phyloP scores from a whole-genome alignment of 768 basidiomycete genomes.

The Suillus hirtellus region DNA sequence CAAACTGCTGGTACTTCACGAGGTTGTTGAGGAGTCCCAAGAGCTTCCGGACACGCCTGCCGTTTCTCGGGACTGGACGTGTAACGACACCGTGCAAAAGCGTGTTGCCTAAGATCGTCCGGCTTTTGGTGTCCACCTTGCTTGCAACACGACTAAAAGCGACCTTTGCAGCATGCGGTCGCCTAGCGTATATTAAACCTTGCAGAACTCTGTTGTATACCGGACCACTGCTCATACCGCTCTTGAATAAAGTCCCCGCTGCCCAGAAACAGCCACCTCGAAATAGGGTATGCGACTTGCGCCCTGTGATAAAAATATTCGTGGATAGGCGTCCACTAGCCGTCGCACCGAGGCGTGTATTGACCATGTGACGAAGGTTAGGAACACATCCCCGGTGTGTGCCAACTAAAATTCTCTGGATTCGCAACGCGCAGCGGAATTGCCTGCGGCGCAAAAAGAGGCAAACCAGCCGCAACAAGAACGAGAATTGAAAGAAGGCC shows the following conservation, averaged over 20 bases:
- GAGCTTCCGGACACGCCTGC: constrained; percentile 46
- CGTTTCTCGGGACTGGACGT: constrained; percentile 37
- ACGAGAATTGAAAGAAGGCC: constrained; percentile 39
- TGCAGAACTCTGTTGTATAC: constrained; percentile 23
- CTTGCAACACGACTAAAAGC: constrained; percentile 35
- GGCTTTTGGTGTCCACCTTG: constrained; percentile 31
- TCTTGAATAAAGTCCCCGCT: constrained; percentile 1
- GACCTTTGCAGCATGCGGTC: constrained; percentile 44
- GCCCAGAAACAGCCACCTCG: background rate
- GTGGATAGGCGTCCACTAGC: background rate
- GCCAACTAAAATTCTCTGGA: background rate
- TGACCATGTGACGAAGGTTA: background rate
- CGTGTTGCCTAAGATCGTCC: constrained; percentile 55
- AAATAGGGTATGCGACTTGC: background rate
- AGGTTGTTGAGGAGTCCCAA: constrained; percentile 44
- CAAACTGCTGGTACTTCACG: constrained; percentile 45
- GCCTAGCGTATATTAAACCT: constrained; percentile 40
- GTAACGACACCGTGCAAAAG: constrained; percentile 49
- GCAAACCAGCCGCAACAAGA: constrained; percentile 39
- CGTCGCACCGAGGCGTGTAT: background rate
- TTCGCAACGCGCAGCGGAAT: constrained; percentile 24
- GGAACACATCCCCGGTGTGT: background rate
- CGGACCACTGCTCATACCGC: constrained; percentile 21
- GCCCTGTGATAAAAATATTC: background rate
- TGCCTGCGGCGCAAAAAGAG: constrained; percentile 44